Evolutionary conservation across 2,329 filamentous ascomycete genomes (phyloP).

Genomic region (Trichoderma guizhouense): DNA sequence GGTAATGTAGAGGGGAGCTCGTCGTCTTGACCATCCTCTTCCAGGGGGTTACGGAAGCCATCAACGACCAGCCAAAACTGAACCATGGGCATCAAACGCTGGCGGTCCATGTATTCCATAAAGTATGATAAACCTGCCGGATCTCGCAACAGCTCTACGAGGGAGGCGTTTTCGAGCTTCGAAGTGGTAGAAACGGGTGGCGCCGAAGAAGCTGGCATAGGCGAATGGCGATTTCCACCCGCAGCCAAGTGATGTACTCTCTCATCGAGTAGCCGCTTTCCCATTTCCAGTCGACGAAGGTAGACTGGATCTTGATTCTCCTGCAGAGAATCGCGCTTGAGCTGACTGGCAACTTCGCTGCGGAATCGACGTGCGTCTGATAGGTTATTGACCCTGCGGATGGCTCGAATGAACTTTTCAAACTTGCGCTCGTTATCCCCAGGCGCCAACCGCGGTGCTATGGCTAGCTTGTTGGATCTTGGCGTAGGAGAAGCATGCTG

Average conservation of each 20-base stretch:
- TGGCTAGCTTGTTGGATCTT: constrained; percentile 58
- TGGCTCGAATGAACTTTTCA: constrained; percentile 87
- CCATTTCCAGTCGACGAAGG: constrained; percentile 84
- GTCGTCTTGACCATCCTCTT: constrained; percentile 65
- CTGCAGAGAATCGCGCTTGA: constrained; percentile 77
- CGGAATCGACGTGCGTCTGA: constrained; percentile 90
- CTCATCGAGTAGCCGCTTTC: constrained; percentile 84
- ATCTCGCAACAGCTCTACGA: constrained; percentile 85
- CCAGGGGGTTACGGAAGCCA: constrained; percentile 88
- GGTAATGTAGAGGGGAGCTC: constrained; percentile 57
- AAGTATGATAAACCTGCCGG: constrained; percentile 92
- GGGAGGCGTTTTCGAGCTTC: constrained; percentile 67
- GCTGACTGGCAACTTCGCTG: constrained; percentile 86
- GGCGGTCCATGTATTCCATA: constrained; percentile 99
- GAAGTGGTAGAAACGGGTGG: constrained; percentile 43
- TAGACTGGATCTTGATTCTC: constrained; percentile 83
- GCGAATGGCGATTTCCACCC: constrained; percentile 51
- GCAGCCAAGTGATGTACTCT: constrained; percentile 78
- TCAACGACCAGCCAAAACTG: constrained; percentile 99
- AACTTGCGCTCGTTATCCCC: constrained; percentile 89
- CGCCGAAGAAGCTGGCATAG: constrained; percentile 24
- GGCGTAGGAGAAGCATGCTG: constrained; percentile 85
- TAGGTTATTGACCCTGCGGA: constrained; percentile 83
- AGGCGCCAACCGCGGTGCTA: constrained; percentile 75
- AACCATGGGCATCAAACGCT: constrained; percentile 79